Conservation (phyloP, 1,284 basidiomycete species). For the Erythrobasidium hasegawianum region DNA sequence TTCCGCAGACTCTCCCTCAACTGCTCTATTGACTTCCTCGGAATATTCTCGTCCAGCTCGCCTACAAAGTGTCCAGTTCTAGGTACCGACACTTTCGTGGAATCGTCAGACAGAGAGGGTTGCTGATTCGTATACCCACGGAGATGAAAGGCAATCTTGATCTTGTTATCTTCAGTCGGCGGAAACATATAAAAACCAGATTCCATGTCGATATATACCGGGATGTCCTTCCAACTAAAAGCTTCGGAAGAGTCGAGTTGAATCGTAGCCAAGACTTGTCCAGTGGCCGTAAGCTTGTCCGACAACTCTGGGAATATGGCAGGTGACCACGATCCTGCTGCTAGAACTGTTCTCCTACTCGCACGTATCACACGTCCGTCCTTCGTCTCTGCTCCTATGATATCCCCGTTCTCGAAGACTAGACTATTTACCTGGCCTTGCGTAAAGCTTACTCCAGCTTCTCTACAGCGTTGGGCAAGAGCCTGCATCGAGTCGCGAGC, state of each 20-base stretch:
- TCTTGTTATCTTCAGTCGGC: constrained; percentile 62
- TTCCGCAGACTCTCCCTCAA: constrained; percentile 58
- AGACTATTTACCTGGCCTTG: constrained; percentile 25
- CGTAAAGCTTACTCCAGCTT: constrained; percentile 26
- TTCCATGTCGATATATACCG: constrained; percentile 32
- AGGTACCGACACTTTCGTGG: constrained; percentile 8
- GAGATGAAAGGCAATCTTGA: constrained; percentile 71
- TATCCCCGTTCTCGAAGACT: constrained; percentile 49
- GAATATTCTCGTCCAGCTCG: constrained; percentile 53
- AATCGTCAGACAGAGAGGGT: constrained; percentile 8
- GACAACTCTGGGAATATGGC: constrained; percentile 64
- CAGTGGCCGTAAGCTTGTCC: constrained; percentile 62
- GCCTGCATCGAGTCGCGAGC: constrained; percentile 24
- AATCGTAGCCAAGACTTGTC: constrained; percentile 66
- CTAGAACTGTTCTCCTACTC: constrained; percentile 59
- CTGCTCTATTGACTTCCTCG: constrained; percentile 55
- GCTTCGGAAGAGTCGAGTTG: constrained; percentile 69
- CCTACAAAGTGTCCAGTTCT: constrained; percentile 28
- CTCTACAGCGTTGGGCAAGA: constrained; percentile 21
- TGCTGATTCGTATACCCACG: constrained; percentile 60
- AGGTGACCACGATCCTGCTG: constrained; percentile 77
- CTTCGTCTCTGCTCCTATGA: constrained; percentile 62
- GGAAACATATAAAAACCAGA: constrained; percentile 47
- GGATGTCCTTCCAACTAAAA: constrained; percentile 54
- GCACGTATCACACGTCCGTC: constrained; percentile 61